Evolutionary conservation across 1,139 yeast species (phyloP), one percentile per base, ranked within the genome.

Genomic region (Pichia sp.): DNA sequence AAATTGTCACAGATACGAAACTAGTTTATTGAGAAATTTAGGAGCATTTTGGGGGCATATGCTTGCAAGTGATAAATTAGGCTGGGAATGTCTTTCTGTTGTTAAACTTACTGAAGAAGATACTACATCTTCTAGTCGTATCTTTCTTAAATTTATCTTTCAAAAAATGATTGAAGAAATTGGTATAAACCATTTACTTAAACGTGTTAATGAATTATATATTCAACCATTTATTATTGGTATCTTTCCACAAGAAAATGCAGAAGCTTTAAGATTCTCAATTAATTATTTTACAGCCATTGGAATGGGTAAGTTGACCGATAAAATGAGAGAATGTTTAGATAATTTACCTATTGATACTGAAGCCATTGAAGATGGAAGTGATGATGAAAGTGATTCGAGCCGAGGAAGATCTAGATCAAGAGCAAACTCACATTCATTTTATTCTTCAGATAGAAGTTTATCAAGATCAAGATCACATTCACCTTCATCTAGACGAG

Each of bases 201-300:
- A 60, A n/a, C 59, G 81, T 29, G 56, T 88, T 25, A 57, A 65
- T 5, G 75, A 72, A 31, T 74, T 74, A 0, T 70, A 74, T 45
- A 64, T 74, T 9, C 73, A 69, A 40, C 67, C 72, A 1, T 68
- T 56, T 31, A 54, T 82, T 23, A 50, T 54, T 15, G 80, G 81
- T 6, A 57, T 78, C 64, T 79, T 66, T 66, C 68, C 76, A 28
- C 66, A 64, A 38, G 42, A 39, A 2, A 55, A 56, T 19, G 66
- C 73, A 0, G 86, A 81, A n/a, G 69, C 79, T 44, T 64, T 80
- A 11, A 66, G 93, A 45, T 91, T 88, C 58, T 75, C 95, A 2
- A 87, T 89, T 57, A 91, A 91, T 56, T 91, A 73, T 59, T 91
- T 89, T 62, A 89, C 97, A 0, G 96, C 96, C 2, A 87, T 91